These are phyloP conservation scores for Nannizziopsis barbatae DNA, from an alignment of 2,329 filamentous ascomycete species.

Conservation along the genomic window DNA sequence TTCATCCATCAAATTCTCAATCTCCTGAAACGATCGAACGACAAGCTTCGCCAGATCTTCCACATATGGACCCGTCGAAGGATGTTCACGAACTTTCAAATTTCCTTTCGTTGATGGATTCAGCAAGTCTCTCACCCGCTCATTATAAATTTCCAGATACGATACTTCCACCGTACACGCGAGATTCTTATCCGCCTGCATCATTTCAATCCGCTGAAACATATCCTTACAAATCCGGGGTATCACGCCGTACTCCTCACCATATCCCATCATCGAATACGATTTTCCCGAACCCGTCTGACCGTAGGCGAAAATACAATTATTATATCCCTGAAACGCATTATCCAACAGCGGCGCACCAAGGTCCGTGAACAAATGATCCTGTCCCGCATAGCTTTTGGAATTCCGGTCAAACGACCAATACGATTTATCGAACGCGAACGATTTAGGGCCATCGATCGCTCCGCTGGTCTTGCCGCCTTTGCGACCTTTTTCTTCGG, in stretches of 20 bases:
- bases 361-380: slow-evolving; percentile 76
- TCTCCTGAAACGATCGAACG: slow-evolving; percentile 85
- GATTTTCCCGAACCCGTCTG: slow-evolving; percentile 98
- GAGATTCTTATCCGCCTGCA: slow-evolving; percentile 63
- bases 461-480: slow-evolving; percentile 38
- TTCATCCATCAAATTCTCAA: slow-evolving; percentile 97
- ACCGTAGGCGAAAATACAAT: slow-evolving; percentile 98
- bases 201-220: slow-evolving; percentile 70
- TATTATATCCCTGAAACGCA: slow-evolving; percentile 97
- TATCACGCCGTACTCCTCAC: slow-evolving; percentile 88
- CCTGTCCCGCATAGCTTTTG: slow-evolving; percentile 76
- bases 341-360: slow-evolving; percentile 89
- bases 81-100: slow-evolving; percentile 93
- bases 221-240: slow-evolving; percentile 95
- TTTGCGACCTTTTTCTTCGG: slow-evolving; percentile 32
- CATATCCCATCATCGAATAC: slow-evolving; percentile 99
- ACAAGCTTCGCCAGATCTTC: slow-evolving; percentile 94
- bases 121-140: slow-evolving; percentile 85
- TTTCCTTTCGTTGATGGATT: slow-evolving; percentile 95
- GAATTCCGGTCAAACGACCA: slow-evolving; percentile 90
- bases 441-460: slow-evolving; percentile 64
- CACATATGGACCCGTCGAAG: slow-evolving; percentile 92
- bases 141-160: slow-evolving; percentile 98
- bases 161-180: slow-evolving; percentile 94
- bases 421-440: slow-evolving; percentile 94